Base-by-base conservation (phyloP, 495 filamentous ascomycete genomes). In the Xylaria venustula region DNA sequence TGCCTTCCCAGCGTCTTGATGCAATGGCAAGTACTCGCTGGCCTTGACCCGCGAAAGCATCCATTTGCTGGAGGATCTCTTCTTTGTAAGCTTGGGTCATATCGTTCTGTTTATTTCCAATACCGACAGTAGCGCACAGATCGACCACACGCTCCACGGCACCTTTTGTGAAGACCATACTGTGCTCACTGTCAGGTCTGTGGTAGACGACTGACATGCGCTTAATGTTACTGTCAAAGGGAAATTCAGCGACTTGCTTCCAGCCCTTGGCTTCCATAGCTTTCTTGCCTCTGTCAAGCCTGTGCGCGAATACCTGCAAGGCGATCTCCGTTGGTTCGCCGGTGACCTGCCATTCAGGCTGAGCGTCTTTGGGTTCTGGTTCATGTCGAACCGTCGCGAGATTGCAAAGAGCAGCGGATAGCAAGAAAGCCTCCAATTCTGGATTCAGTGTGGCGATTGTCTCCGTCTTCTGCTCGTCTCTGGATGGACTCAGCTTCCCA, bases 311-410 rank as follows among this genome's bases (percentile, higher is more conserved):
- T 40, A 94, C 87, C 63, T 92, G 89, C 1, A 94, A 77, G 7
- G 90, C 90, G 61, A 93, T 90, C 68, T 93, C 90, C 9, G 90
- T 94, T 22, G 90, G 90, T 65, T 93, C 90, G 14, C 90, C 90
- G 9, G 86, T 87, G 0, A 89, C 85, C 69, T 87, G 82, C 90
- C 90, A 94, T 59, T 67, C 64, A 25, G 62, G 60, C 5, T 56
- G 54, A 26, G 51, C 64, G 2, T 64, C 66, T 46, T 68, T 62
- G n/a, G 69, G 72, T 34, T 81, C 74, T 12, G 54, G 47, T 56
- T 82, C 73, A 51, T 83, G 80, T 14, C 86, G 81, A 7, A 94
- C 85, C 0, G 80, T 83, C 6, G 90, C 87, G 36, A 93, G 79
- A 65, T 94, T 94, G 77, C 89, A 91, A 17, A 94, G 84, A 8